Base-by-base conservation (phyloP, 495 filamentous ascomycete genomes). In the Gamarada debralockiae region DNA sequence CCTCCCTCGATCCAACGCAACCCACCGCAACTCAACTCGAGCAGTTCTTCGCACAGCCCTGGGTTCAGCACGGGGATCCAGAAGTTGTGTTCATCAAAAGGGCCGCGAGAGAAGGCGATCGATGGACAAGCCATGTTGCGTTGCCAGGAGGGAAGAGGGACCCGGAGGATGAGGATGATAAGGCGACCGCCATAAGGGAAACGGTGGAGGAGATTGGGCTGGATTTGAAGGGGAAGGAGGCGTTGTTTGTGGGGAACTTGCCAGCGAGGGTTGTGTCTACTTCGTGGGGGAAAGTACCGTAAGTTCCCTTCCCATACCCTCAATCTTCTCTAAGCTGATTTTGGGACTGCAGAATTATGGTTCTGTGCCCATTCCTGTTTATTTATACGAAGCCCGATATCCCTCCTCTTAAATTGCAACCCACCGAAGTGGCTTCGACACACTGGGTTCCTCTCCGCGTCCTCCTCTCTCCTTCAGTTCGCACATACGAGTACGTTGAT, bases 41-140 rank as follows among this genome's bases (percentile, higher is more conserved):
- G 15, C 59, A 65, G 14, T 90, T 89, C 70, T 90, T 90, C 62
- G 67, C 72, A 1, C 85, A 86, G 52, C 55, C 73, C 8, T 92
- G 87, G 87, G 85, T 88, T 9, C 72, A 79, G 41, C 67, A 85
- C 62, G 87, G 87, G n/a, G 82, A 86, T 52, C 81, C 87, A 2
- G 87, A 92, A 61, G 72, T 84, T 10, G 71, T 90, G 12, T 89
- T 90, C 59, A 92, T 92, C 65, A 90, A 90, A 65, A 73, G 87
- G 39, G 82, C 87, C 18, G 77, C 83, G 21, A 73, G 87, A 27
- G 72, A 75, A 18, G 85, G 85, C 4, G 87, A 92, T 65, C 73
- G 85, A 44, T 92, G 87, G 87, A 87, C 79, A 0, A 79, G 83
- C 37, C 86, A 90, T 73, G 79, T 89, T 48, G 87, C 87, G 0